Percentiles rank a stretch among this genome's conserved stretches.
Conservation (phyloP, 805 yeast species). For the Yarrowia keelungensis region DNA sequence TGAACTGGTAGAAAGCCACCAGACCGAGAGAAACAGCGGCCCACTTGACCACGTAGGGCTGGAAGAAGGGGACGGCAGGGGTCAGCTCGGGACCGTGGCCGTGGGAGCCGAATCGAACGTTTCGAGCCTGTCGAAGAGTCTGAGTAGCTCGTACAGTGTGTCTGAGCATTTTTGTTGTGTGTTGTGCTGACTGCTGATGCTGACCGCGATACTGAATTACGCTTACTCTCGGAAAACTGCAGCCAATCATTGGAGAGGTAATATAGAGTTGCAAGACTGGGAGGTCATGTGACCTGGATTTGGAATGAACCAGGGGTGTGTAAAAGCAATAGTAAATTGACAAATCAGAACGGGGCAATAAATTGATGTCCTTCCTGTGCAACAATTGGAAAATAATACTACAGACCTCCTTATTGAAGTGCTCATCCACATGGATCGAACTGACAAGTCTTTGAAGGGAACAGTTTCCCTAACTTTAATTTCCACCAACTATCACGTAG, state of each 20-base stretch:
- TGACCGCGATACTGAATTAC: constrained; percentile 11
- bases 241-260: constrained; percentile 33
- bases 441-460: background rate
- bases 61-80: constrained; percentile 34
- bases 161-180: constrained; percentile 33
- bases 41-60: constrained; percentile 36
- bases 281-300: constrained; percentile 8
- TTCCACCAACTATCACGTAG: background rate
- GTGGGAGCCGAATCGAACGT: constrained; percentile 37
- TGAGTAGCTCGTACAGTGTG: constrained; percentile 36
- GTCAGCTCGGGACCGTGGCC: constrained; percentile 38
- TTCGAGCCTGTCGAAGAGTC: constrained; percentile 39
- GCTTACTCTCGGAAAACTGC: constrained; percentile 33
- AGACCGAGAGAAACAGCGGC: constrained; percentile 29
- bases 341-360: too few species aligned
- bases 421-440: background rate
- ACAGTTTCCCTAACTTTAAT: background rate
- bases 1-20: constrained; percentile 29
- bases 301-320: too few species aligned
- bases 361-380: too few species aligned
- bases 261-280: constrained; percentile 16
- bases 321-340: too few species aligned
- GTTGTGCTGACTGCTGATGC: constrained; percentile 34
- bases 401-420: background rate
- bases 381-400: too few species aligned